Evolutionary conservation across 2,329 filamentous ascomycete genomes (phyloP), one percentile per base, ranked within the genome.

Genomic region (Scedosporium boydii): DNA sequence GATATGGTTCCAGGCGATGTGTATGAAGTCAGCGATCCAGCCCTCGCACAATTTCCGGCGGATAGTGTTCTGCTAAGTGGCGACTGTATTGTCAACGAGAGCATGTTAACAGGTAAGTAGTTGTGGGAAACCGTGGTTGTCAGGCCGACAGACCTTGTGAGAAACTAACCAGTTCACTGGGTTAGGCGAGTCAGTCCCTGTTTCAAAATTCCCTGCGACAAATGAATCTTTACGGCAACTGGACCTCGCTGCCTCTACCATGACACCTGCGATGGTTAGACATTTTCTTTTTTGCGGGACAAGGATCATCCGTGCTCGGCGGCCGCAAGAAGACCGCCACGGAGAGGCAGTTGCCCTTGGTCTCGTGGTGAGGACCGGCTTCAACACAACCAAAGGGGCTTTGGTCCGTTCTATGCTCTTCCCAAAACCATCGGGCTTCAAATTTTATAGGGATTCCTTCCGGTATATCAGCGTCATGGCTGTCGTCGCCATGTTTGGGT

Each of bases 21-120:
- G 6, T 99, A 96, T 75, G 95, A 99, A 78, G 84, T 99, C 59
- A 97, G 93, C 63, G 96, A 99, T 73, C 95, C 95, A 1, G 91
- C 88, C 16, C 79, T 99, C 27, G 85, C 85, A 3, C 90, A 96
- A 68, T 89, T 98, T 65, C 95, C 95, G 0, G 95, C 91, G 69
- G 95, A 99, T 73, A 96, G 93, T 73, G 78, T 99, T 41, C 78
- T 99, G 5, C 81, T 99, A 0, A 91, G 90, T 60, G 96, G 95
- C 48, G 96, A 99, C 75, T 97, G 93, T 70, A 98, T 99, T 65
- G 93, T 99, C 67, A 99, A 99, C 70, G 95, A 99, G 76, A 98
- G 95, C 76, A 99, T 99, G 95, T 84, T 99, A 42, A 99, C 95
- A 46, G 75, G 75, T 75, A 67, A 61, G 67, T n/a, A 4, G 7